Percentiles rank a stretch among this genome's conserved stretches.
Conservation (phyloP, 495 filamentous ascomycete species). For the Aspergillus nanangensis region DNA sequence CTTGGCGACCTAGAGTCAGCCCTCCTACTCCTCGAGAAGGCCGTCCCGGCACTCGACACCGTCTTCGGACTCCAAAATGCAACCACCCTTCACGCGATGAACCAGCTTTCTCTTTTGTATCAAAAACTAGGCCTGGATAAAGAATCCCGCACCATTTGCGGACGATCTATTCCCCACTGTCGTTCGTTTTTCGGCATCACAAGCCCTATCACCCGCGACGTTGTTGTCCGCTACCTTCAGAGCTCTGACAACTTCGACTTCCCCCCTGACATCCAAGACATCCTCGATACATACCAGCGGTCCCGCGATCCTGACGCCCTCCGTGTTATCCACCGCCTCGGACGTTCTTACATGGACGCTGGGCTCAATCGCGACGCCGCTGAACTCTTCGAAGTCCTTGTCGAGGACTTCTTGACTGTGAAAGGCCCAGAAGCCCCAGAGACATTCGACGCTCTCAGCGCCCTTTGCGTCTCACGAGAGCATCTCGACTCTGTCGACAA, state of each 20-base stretch:
- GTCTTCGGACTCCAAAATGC: constrained; percentile 26
- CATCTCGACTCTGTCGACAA: constrained; percentile 24
- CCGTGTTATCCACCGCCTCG: constrained; percentile 26
- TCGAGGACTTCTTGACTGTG: constrained; percentile 20
- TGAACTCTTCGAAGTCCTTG: constrained; percentile 20
- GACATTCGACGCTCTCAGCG: constrained; percentile 27
- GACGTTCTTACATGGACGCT: constrained; percentile 23
- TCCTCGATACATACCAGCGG: constrained; percentile 22
- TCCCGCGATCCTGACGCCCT: constrained; percentile 20
- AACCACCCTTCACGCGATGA: constrained; percentile 25
- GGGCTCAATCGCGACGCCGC: constrained; percentile 27
- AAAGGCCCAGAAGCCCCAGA: constrained; percentile 21
- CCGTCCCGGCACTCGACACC: constrained; percentile 25
- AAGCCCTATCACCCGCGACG: constrained; percentile 21
- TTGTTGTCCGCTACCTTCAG: constrained; percentile 22
- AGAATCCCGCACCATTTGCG: constrained; percentile 18
- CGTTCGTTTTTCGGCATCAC: constrained; percentile 21
- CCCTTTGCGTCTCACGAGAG: constrained; percentile 23
- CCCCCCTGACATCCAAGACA: constrained; percentile 21
- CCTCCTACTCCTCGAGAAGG: constrained; percentile 23
- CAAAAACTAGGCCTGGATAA: constrained; percentile 26
- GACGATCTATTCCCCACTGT: constrained; percentile 23
- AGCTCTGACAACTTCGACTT: constrained; percentile 28
- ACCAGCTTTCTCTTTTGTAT: constrained; percentile 23
- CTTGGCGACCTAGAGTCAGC: constrained; percentile 26